Evolutionary conservation across 805 yeast genomes (phyloP).

Genomic region (Myxozyma neotropica): DNA sequence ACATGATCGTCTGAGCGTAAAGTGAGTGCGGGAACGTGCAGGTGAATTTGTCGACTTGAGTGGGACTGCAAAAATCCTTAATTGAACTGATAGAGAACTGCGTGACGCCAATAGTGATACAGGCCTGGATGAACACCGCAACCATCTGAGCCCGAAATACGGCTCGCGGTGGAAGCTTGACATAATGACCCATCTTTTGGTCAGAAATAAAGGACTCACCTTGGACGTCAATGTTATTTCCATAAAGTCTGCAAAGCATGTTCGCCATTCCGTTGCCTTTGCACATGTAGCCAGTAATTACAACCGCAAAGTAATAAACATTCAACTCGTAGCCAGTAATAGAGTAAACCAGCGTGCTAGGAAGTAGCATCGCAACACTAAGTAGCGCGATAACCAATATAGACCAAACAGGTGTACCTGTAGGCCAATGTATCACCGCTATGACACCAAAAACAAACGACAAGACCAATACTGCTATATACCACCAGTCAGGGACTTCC

Average conservation of each 20-base stretch:
- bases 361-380: constrained; percentile 58
- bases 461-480: constrained; percentile 50
- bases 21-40: constrained; percentile 53
- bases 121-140: constrained; percentile 49
- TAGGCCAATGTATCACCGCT: constrained; percentile 47
- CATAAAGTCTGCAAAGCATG: constrained; percentile 62
- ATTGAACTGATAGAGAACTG: constrained; percentile 24
- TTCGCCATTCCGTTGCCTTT: constrained; percentile 65
- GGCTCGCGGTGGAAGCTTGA: constrained; percentile 63
- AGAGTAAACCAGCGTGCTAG: constrained; percentile 62
- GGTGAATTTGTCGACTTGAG: constrained; percentile 51
- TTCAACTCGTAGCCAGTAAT: constrained; percentile 63
- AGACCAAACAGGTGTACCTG: constrained; percentile 62
- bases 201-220: constrained; percentile 58
- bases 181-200: constrained; percentile 64
- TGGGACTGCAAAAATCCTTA: constrained; percentile 48
- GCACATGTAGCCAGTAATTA: constrained; percentile 63
- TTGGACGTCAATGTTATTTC: constrained; percentile 56
- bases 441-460: constrained; percentile 47
- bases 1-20: constrained; percentile 58
- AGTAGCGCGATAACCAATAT: constrained; percentile 57
- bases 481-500: constrained; percentile 70
- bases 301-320: constrained; percentile 61
- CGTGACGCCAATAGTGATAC: constrained; percentile 42
- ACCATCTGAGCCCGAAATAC: constrained; percentile 55